Evolutionary conservation across 176 grass and related monocot genomes (phyloP).

Genomic region (maize (Zea mays)): DNA sequence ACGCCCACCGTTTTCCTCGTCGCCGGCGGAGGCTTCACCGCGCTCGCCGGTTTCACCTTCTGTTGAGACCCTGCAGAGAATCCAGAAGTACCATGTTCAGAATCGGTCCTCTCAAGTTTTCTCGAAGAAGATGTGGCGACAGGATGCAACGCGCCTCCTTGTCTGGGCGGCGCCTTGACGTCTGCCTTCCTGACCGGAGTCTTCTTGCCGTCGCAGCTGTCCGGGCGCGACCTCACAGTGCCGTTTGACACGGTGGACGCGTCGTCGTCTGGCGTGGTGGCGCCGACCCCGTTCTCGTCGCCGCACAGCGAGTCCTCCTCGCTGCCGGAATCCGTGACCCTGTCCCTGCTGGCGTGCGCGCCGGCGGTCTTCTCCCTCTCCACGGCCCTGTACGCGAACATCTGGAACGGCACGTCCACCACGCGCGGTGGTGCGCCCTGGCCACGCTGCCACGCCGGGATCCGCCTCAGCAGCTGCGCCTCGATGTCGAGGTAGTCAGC

Average conservation of each 20-base stretch:
- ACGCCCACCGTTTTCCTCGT: constrained; percentile 30
- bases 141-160: constrained; percentile 35
- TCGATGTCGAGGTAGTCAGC: constrained; percentile 78
- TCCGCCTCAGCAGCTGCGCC: constrained; percentile 50
- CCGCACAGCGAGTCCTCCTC: constrained; percentile 58
- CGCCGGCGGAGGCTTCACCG: constrained; percentile 32
- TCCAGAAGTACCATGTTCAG: background rate
- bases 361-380: constrained; percentile 63
- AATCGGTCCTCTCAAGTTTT: background rate
- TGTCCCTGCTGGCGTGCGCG: constrained; percentile 46
- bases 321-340: constrained; percentile 59
- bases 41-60: constrained; percentile 38
- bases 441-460: constrained; percentile 50
- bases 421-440: constrained; percentile 23
- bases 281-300: constrained; percentile 60
- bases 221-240: constrained; percentile 36
- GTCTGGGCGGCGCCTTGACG: constrained; percentile 44
- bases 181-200: constrained; percentile 42
- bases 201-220: constrained; percentile 45
- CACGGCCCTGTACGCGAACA: constrained; percentile 74
- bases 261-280: constrained; percentile 50
- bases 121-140: background rate
- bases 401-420: constrained; percentile 81
- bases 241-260: constrained; percentile 26
- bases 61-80: constrained; percentile 34